Conservation (phyloP, 208 protist species). For the Naegleria lovaniensis region DNA sequence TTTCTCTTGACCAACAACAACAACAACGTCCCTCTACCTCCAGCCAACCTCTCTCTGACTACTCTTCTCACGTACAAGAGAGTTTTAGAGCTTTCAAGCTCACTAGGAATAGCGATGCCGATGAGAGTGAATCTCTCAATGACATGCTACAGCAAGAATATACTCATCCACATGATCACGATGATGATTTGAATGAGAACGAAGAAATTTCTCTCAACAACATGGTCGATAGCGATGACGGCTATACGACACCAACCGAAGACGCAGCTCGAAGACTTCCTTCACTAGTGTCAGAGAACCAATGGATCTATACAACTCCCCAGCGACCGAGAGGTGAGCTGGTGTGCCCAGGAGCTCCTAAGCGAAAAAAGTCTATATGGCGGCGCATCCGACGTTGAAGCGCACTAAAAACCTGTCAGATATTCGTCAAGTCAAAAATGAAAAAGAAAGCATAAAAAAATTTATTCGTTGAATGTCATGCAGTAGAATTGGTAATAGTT, state of each 20-base stretch:
- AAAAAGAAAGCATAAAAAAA: too few species aligned
- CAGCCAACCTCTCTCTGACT: not conserved
- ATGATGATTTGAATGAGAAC: too few species aligned
- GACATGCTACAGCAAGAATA: too few species aligned
- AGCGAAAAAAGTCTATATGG: not conserved
- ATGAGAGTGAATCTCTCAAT: too few species aligned
- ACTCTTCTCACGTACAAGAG: not conserved
- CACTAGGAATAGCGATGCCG: too few species aligned
- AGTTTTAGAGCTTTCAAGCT: not conserved
- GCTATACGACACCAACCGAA: not conserved
- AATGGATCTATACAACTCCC: not conserved
- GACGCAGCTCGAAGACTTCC: not conserved
- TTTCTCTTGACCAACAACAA: not conserved
- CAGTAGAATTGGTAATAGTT: too few species aligned
- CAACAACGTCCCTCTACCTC: not conserved
- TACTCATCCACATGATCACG: too few species aligned
- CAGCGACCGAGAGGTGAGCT: not conserved
- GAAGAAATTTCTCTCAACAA: too few species aligned
- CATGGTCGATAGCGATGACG: not conserved
- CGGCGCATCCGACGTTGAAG: too few species aligned
- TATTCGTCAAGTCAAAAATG: too few species aligned
- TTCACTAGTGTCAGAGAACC: not conserved
- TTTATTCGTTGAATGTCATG: too few species aligned
- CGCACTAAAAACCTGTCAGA: too few species aligned
- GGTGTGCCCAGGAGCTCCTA: not conserved